Evolutionary conservation across 106 monocot species (phyloP).

Genomic region (Vanilla planifolia): DNA sequence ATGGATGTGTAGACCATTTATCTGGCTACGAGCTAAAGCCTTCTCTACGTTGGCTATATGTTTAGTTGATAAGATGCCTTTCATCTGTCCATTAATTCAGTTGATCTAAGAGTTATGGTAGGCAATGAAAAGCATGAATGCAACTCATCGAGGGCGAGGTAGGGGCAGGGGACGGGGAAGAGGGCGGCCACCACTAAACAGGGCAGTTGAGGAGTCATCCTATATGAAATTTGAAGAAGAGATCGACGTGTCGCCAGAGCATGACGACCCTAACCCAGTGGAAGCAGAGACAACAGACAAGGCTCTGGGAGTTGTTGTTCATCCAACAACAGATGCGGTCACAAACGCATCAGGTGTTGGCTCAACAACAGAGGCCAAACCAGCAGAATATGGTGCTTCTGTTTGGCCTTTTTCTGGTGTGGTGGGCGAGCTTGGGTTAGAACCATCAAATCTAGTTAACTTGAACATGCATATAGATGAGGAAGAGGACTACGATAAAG

Average conservation of each 20-base stretch:
- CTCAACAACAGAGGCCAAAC: conserved; percentile 8
- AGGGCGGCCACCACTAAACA: conserved; percentile 62
- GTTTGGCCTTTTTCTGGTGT: conserved; percentile 51
- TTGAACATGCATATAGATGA: conserved; percentile 73
- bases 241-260: conserved; percentile 41
- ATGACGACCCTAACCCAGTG: conserved; percentile 14
- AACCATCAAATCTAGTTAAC: conserved; percentile 53
- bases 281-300: conserved; percentile 20
- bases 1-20: no score
- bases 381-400: conserved; percentile 29
- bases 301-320: background rate
- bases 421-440: conserved; percentile 33
- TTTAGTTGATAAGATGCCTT: no score
- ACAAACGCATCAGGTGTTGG: background rate
- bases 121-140: conserved; percentile 32
- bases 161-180: conserved; percentile 89
- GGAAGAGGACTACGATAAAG: conserved; percentile 96
- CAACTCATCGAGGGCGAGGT: conserved; percentile 65
- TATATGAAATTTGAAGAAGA: conserved; percentile 66
- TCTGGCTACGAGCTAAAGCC: no score
- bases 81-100: no score
- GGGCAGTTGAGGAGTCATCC: conserved; percentile 13
- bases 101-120: conserved; percentile 10
- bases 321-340: background rate
- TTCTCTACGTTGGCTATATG: no score